Conservation (phyloP, 2,329 filamentous ascomycete species). For the Microsporum ferrugineum region DNA sequence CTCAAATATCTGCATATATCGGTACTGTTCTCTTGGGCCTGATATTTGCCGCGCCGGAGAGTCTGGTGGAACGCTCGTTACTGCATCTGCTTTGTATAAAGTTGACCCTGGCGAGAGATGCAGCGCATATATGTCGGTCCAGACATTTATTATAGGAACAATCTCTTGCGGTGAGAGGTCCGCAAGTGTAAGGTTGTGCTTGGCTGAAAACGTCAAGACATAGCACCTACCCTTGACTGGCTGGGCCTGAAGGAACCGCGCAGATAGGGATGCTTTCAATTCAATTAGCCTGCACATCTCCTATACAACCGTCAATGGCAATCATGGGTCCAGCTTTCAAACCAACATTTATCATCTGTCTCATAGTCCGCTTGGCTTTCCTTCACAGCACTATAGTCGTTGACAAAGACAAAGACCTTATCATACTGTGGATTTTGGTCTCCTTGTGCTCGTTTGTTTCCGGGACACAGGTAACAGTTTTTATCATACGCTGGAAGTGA, state of each 20-base stretch:
- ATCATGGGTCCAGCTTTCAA: neutral
- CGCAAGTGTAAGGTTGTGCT: constrained; percentile 83
- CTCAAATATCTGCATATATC: constrained; percentile 99
- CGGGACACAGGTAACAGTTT: constrained; percentile 88
- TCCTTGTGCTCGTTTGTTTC: constrained; percentile 78
- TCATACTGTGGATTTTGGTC: constrained; percentile 78
- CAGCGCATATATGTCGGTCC: constrained; percentile 78
- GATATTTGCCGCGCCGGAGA: constrained; percentile 35
- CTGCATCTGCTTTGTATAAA: constrained; percentile 39
- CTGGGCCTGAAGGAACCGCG: constrained; percentile 67
- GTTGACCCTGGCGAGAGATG: constrained; percentile 65
- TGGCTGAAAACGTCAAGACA: constrained; percentile 85
- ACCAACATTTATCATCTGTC: constrained; percentile 40
- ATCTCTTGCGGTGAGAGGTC: constrained; percentile 72
- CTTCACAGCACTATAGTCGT: constrained; percentile 95
- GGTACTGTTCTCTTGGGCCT: constrained; percentile 62
- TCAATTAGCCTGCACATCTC: neutral
- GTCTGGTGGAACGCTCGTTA: constrained; percentile 43
- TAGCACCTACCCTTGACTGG: constrained; percentile 92
- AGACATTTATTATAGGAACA: constrained; percentile 71
- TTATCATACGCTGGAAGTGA: constrained; percentile 72
- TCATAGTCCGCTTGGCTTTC: constrained; percentile 77
- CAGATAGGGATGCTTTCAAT: constrained; percentile 42
- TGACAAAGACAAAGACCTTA: constrained; percentile 85
- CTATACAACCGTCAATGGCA: neutral